These are phyloP conservation scores for Exophiala oligosperma DNA, from an alignment of 2,329 filamentous ascomycete species.

Conservation along the genomic window DNA sequence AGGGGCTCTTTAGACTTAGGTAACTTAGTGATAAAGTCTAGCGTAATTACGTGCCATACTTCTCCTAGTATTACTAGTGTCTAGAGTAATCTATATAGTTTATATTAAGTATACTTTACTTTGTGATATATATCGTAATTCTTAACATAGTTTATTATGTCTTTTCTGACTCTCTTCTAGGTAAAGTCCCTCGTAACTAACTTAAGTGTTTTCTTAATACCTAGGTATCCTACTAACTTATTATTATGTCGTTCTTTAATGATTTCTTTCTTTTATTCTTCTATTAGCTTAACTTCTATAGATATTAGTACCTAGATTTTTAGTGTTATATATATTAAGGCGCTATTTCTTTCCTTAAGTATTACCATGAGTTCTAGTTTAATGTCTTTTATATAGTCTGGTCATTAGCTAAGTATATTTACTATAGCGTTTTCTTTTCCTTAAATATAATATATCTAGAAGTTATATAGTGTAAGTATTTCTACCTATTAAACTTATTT, in stretches of 20 bases:
- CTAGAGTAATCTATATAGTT: constrained; percentile 10
- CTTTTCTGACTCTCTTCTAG: constrained; percentile 6
- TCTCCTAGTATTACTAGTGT: neutral
- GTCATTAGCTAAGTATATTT: constrained; percentile 9
- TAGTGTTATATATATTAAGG: constrained; percentile 2
- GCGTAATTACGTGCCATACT: neutral
- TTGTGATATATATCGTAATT: constrained; percentile 10
- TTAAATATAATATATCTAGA: constrained; percentile 19
- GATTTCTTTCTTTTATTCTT: constrained; percentile 1
- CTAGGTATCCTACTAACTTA: neutral
- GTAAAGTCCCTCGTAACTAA: constrained; percentile 9
- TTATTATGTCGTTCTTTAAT: constrained; percentile 9
- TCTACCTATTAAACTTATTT: constrained; percentile 4
- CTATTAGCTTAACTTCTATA: neutral
- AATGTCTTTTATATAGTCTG: constrained; percentile 14
- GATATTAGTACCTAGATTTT: neutral
- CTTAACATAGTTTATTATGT: constrained; percentile 13
- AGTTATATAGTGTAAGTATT: constrained; percentile 13
- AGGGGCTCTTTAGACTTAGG: constrained; percentile 2
- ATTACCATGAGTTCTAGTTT: neutral
- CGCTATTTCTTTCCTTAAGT: constrained; percentile 1
- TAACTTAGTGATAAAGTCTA: constrained; percentile 7
- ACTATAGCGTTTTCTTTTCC: constrained; percentile 13
- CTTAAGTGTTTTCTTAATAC: constrained; percentile 17
- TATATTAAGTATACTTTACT: constrained; percentile 13